Evolutionary conservation across 257 asterid genomes (phyloP), one percentile per base, ranked within the genome.

Genomic region (Verbascum thapsus): DNA sequence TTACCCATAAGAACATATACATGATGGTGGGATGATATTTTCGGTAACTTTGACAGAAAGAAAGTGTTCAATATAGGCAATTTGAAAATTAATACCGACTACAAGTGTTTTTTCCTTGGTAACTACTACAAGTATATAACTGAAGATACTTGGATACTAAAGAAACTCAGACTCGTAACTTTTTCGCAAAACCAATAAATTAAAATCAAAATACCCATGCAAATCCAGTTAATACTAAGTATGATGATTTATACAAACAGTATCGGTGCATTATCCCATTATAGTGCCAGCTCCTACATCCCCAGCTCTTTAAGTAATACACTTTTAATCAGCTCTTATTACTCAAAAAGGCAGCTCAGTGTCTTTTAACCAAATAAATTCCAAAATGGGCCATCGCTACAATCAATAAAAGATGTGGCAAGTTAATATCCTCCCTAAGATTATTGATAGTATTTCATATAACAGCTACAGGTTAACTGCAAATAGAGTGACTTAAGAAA

Each of bases 61-160:
- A n/a, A n/a, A n/a, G n/a, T 61, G 56, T 40, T 73, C 58, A 50
- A 65, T 22, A n/a, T 54, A 10, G 63, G 26, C 68, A 43, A 15
- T 39, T 49, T 44, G 12, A 48, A 34, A 41, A 66, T 26, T 20
- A 45, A 45, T 49, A 45, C 17, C 47, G 38, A 51, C 32, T 5
- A 26, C 5, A 54, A n/a, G n/a, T n/a, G n/a, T n/a, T n/a, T n/a
- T n/a, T n/a, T n/a, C n/a, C n/a, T n/a, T n/a, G n/a, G n/a, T n/a
- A n/a, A n/a, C n/a, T n/a, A n/a, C n/a, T n/a, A n/a, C n/a, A n/a
- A 50, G 37, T 42, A 47, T 40, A 53, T 49, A 7, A 37, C 37
- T 0, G 13, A 47, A 17, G 50, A 48, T 38, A 40, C 12, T 32
- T 22, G 44, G 41, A 41, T 41, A 35, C 23, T 13, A 41, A 17